Conservation (phyloP, 192 early-diverging fungal species). For the Backusella australiensis region DNA sequence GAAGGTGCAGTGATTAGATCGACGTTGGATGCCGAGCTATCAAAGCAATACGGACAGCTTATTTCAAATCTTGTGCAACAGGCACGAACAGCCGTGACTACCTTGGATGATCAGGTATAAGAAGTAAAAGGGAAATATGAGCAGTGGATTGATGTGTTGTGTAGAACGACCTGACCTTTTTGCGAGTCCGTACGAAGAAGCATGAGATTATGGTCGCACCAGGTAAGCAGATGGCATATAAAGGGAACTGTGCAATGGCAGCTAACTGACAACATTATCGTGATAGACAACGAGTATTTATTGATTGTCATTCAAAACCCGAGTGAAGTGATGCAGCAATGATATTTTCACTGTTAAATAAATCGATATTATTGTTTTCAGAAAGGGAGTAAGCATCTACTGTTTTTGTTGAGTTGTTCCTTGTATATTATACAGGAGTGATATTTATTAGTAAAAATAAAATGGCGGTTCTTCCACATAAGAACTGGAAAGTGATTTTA, state of each 20-base stretch:
- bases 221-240: conserved; percentile 44
- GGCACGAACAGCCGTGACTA: conserved; percentile 69
- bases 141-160: not conserved
- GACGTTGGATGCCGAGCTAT: conserved; percentile 77
- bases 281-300: conserved; percentile 79
- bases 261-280: not conserved
- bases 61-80: conserved; percentile 81
- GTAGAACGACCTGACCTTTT: conserved; percentile 91
- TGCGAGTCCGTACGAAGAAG: conserved; percentile 90
- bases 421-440: too few relatives aligned
- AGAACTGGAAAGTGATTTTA: too few relatives aligned
- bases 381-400: too few relatives aligned
- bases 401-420: too few relatives aligned
- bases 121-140: not conserved
- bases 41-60: conserved; percentile 79
- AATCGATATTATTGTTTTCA: not conserved
- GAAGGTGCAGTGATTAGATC: conserved; percentile 91
- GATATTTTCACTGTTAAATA: not conserved
- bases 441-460: too few relatives aligned
- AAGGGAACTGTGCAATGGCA: not conserved
- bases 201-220: conserved; percentile 97
- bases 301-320: conserved; percentile 84
- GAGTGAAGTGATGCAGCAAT: conserved; percentile 19
- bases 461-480: too few relatives aligned
- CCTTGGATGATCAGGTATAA: conserved; percentile 81